phyloP scores from a whole-genome alignment of 1,284 basidiomycete genomes.

The Pholiota adiposa region DNA sequence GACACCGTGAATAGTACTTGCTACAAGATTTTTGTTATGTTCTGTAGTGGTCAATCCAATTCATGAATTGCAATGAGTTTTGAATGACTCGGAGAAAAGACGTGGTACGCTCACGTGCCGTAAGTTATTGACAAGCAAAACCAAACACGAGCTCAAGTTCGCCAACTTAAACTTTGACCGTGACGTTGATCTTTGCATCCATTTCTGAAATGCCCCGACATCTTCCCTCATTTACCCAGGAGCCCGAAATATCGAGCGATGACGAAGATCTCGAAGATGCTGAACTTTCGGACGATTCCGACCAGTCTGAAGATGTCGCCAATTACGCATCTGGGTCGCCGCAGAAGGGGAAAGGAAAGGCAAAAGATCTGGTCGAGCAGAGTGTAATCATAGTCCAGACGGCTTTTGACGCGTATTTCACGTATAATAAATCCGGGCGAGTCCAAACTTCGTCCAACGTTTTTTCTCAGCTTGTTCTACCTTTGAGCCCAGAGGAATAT shows the following conservation, averaged over 20 bases:
- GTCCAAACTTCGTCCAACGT: conserved; percentile 76
- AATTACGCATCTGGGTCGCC: conserved; percentile 19
- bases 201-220: background rate
- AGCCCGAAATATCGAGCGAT: conserved; percentile 21
- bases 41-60: too few relatives aligned
- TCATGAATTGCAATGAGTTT: too few relatives aligned
- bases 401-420: conserved; percentile 85
- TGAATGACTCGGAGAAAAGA: too few relatives aligned
- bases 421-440: conserved; percentile 58
- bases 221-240: conserved; percentile 9
- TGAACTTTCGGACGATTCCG: conserved; percentile 25
- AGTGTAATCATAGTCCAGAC: conserved; percentile 50
- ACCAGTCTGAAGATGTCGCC: conserved; percentile 20
- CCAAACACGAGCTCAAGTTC: too few relatives aligned
- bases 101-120: too few relatives aligned
- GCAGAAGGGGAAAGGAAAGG: conserved; percentile 27
- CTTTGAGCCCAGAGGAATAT: conserved; percentile 68
- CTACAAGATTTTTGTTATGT: too few relatives aligned
- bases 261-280: conserved; percentile 26
- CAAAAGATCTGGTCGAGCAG: conserved; percentile 12
- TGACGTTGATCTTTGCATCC: background rate
- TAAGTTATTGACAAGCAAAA: too few relatives aligned
- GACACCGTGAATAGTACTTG: too few relatives aligned
- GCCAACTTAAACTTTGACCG: too few relatives aligned
- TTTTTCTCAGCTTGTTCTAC: conserved; percentile 73